These are phyloP conservation scores for Dalbergia oliveri DNA, from an alignment of 306 rosid species.

Conservation along the genomic window DNA sequence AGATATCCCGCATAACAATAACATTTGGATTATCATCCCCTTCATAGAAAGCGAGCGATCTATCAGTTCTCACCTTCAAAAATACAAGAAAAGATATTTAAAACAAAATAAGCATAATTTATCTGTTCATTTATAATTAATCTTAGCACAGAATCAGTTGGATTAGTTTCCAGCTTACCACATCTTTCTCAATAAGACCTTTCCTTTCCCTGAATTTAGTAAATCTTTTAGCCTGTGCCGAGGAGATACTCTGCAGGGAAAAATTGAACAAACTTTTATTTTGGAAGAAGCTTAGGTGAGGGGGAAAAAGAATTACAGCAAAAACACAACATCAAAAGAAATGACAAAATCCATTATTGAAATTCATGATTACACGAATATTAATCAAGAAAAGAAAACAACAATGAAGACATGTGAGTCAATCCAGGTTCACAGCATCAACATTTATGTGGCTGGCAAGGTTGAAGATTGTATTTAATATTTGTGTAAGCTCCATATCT, in stretches of 20 bases:
- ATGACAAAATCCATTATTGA: not conserved
- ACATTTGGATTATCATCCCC: constrained; percentile 96
- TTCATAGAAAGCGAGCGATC: constrained; percentile 78
- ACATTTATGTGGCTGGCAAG: constrained; percentile 24
- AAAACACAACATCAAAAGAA: constrained; percentile 5
- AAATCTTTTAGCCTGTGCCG: constrained; percentile 88
- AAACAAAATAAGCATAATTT: constrained; percentile 44
- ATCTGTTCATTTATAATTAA: constrained; percentile 1
- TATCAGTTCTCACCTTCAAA: constrained; percentile 92
- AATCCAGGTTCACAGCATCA: constrained; percentile 26
- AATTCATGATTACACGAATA: constrained; percentile 8
- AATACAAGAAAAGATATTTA: constrained; percentile 44
- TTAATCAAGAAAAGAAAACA: constrained; percentile 5
- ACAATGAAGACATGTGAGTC: constrained; percentile 9
- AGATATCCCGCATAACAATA: constrained; percentile 80
- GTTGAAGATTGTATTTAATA: constrained; percentile 22
- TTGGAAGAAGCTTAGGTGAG: constrained; percentile 13
- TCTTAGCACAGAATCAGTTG: constrained; percentile 11
- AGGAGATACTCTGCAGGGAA: constrained; percentile 78
- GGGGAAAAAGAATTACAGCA: constrained; percentile 1
- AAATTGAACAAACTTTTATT: constrained; percentile 23
- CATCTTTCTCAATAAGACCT: constrained; percentile 98
- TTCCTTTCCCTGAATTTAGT: constrained; percentile 97
- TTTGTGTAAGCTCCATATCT: constrained; percentile 15
- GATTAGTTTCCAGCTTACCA: constrained; percentile 67